phyloP scores from a whole-genome alignment of 495 filamentous ascomycete genomes.

The Aspergillus hancockii region DNA sequence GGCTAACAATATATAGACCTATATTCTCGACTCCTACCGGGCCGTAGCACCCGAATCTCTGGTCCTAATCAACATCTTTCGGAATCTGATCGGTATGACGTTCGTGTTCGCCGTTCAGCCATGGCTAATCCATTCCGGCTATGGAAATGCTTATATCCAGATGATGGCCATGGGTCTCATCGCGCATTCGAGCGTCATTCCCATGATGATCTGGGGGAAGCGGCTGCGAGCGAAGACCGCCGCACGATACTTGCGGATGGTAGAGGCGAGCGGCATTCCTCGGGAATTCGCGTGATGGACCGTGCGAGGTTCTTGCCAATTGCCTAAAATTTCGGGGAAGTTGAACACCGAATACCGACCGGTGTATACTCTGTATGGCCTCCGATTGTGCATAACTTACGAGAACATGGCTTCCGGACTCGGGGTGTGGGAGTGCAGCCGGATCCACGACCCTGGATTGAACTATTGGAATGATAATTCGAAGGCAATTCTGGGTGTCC shows the following conservation, averaged over 20 bases:
- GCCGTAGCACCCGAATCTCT: constrained; percentile 1
- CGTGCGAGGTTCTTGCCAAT: background rate
- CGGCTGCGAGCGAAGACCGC: constrained; percentile 1
- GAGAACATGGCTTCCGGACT: no score
- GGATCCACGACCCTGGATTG: background rate
- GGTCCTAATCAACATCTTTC: constrained; percentile 5
- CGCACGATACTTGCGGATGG: background rate
- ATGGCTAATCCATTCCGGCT: background rate
- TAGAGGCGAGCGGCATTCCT: constrained; percentile 3
- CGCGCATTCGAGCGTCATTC: constrained; percentile 1
- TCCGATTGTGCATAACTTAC: no score
- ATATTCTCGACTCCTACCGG: constrained; percentile 7
- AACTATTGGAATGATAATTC: background rate
- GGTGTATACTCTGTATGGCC: no score
- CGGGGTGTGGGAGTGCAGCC: background rate
- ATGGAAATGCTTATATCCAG: background rate
- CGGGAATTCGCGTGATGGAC: constrained; percentile 3
- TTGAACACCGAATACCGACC: no score
- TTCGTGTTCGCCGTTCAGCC: constrained; percentile 6
- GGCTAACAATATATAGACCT: constrained; percentile 6
- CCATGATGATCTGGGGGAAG: constrained; percentile 8
- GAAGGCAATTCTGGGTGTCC: background rate
- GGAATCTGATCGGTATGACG: constrained; percentile 5
- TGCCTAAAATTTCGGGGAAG: no score
- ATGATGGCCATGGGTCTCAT: constrained; percentile 7